phyloP scores from a whole-genome alignment of 345 rosid species.

The Boechera stricta region DNA sequence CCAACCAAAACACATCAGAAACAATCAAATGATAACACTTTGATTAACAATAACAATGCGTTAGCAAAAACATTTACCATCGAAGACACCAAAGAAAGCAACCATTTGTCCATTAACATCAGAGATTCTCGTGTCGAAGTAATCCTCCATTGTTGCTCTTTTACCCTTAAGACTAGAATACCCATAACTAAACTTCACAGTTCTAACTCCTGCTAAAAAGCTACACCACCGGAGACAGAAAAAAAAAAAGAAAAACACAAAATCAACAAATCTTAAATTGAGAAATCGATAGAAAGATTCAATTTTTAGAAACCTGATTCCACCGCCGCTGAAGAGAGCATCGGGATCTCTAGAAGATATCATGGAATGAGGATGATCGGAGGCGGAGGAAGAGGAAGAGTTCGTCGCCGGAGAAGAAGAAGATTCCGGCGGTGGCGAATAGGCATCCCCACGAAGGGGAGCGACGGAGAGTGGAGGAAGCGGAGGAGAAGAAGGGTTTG shows the following conservation, averaged over 20 bases:
- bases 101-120: slow-evolving; percentile 95
- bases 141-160: slow-evolving; percentile 97
- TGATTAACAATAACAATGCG: background rate
- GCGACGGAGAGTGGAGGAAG: slow-evolving; percentile 22
- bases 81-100: slow-evolving; percentile 97
- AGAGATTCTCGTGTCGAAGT: slow-evolving; percentile 91
- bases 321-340: slow-evolving; percentile 86
- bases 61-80: slow-evolving; percentile 57
- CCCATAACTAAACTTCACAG: slow-evolving; percentile 95
- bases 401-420: slow-evolving; percentile 24
- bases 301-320: slow-evolving; percentile 64
- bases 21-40: background rate
- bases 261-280: background rate
- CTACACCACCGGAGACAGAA: slow-evolving; percentile 8
- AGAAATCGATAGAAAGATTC: background rate
- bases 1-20: slow-evolving; percentile 8
- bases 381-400: background rate
- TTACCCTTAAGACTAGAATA: slow-evolving; percentile 94
- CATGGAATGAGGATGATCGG: slow-evolving; percentile 29
- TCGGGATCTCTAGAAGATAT: slow-evolving; percentile 52
- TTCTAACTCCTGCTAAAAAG: slow-evolving; percentile 48
- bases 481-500: slow-evolving; percentile 30
- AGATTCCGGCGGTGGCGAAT: slow-evolving; percentile 13
- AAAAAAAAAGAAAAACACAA: background rate
- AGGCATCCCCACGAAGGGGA: slow-evolving; percentile 46